Evolutionary conservation across 345 rosid species (phyloP).

Genomic region (Eucalyptus marginata): DNA sequence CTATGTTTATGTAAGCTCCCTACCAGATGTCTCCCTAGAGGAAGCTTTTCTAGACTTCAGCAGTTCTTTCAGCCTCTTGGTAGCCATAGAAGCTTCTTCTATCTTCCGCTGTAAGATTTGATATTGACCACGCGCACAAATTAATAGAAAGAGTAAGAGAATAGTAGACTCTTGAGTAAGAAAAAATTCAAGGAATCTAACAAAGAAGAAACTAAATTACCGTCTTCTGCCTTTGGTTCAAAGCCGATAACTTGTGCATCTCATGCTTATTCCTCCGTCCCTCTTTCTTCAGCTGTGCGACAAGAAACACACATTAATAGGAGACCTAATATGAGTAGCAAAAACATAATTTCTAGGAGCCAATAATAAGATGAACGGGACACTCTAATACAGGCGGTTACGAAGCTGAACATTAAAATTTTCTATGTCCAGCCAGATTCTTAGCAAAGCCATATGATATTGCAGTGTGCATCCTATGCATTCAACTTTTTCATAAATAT

Average conservation of each 20-base stretch:
- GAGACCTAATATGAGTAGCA: not conserved
- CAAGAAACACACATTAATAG: not conserved
- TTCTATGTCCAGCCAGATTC: not conserved
- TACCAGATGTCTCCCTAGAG: constrained; percentile 45
- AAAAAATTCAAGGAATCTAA: not conserved
- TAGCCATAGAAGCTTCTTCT: constrained; percentile 95
- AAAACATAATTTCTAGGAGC: not conserved
- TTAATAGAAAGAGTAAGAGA: not conserved
- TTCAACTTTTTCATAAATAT: not conserved
- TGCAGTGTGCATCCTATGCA: not conserved
- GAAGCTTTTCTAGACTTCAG: constrained; percentile 77
- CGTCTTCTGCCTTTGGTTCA: constrained; percentile 94
- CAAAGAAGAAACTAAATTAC: constrained; percentile 15
- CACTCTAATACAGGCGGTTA: not conserved
- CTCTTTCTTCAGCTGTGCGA: constrained; percentile 74
- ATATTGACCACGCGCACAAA: not conserved
- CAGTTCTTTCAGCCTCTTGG: constrained; percentile 88
- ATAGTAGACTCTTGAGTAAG: not conserved
- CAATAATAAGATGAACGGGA: not conserved
- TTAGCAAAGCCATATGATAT: not conserved
- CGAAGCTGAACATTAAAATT: not conserved
- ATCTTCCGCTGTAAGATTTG: constrained; percentile 95
- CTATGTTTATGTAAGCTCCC: not conserved
- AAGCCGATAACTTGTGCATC: constrained; percentile 89
- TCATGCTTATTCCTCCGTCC: constrained; percentile 92